phyloP scores from a whole-genome alignment of 2,329 filamentous ascomycete genomes.

The Fusarium robinianum region DNA sequence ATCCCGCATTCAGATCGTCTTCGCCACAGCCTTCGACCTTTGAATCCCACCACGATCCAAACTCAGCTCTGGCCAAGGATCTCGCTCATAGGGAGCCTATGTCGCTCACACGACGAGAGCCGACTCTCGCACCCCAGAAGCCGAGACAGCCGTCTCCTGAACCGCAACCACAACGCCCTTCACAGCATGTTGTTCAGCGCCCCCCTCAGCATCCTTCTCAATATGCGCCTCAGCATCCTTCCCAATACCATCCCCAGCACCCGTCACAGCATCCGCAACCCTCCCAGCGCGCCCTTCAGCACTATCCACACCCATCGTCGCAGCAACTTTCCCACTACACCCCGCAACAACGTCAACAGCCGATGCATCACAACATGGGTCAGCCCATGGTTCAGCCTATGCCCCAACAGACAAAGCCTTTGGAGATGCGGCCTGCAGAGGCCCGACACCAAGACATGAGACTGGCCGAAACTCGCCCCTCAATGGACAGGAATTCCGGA shows the following conservation, averaged over 20 bases:
- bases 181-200: conserved; percentile 22
- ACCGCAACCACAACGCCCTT: conserved; percentile 12
- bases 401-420: conserved; percentile 22
- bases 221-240: background rate
- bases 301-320: conserved; percentile 20
- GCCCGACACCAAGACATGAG: conserved; percentile 12
- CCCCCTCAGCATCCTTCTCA: conserved; percentile 6
- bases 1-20: conserved; percentile 92
- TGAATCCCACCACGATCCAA: conserved; percentile 88
- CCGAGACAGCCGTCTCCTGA: conserved; percentile 22
- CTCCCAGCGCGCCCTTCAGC: conserved; percentile 15
- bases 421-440: conserved; percentile 5
- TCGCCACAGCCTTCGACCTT: conserved; percentile 94
- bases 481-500: conserved; percentile 25
- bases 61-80: conserved; percentile 72
- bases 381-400: conserved; percentile 19
- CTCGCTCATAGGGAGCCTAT: conserved; percentile 62
- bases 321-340: conserved; percentile 15
- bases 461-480: conserved; percentile 17
- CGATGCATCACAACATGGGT: conserved; percentile 8
- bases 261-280: conserved; percentile 6
- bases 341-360: conserved; percentile 8
- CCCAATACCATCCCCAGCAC: conserved; percentile 14
- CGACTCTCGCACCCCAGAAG: conserved; percentile 58
- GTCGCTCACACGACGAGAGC: conserved; percentile 54